phyloP scores from a whole-genome alignment of 2,329 filamentous ascomycete species.

The Clarireedia homoeocarpa region DNA sequence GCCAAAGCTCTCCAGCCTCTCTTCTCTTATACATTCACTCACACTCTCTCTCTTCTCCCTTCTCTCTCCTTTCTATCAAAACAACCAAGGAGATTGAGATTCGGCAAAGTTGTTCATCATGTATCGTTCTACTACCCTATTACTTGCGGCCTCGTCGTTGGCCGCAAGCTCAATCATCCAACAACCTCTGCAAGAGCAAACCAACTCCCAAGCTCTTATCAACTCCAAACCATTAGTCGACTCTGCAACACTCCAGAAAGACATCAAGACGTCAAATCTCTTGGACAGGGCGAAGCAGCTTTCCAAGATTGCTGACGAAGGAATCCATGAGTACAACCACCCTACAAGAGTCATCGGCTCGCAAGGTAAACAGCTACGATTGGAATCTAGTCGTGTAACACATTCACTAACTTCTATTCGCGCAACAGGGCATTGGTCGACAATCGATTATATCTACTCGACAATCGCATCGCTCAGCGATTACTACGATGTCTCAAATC shows the following conservation, averaged over 20 bases:
- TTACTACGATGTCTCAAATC: constrained; percentile 56
- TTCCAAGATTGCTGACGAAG: constrained; percentile 52
- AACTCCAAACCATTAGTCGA: constrained; percentile 33
- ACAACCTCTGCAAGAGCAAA: constrained; percentile 13
- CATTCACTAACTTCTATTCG: constrained; percentile 13
- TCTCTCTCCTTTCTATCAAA: not conserved
- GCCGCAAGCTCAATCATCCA: constrained; percentile 15
- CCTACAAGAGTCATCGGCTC: constrained; percentile 67
- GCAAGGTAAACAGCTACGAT: constrained; percentile 36
- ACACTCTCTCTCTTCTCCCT: not conserved
- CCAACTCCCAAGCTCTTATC: constrained; percentile 17
- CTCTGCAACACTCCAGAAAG: constrained; percentile 46
- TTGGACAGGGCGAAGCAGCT: constrained; percentile 52
- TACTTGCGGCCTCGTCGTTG: constrained; percentile 10
- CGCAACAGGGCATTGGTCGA: constrained; percentile 50
- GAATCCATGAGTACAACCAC: constrained; percentile 53
- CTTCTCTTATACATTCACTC: not conserved
- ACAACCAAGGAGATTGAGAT: not conserved
- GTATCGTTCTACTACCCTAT: constrained; percentile 2
- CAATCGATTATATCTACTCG: constrained; percentile 53
- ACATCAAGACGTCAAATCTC: constrained; percentile 49
- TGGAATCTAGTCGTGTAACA: not conserved
- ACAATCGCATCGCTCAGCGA: constrained; percentile 46
- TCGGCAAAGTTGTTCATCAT: not conserved
- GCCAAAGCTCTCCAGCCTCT: not conserved